Percentiles rank a stretch among this genome's conserved stretches.
These are phyloP conservation scores for Biscogniauxia mediterranea DNA, from an alignment of 2,329 filamentous ascomycete genomes.

Conservation along the genomic window DNA sequence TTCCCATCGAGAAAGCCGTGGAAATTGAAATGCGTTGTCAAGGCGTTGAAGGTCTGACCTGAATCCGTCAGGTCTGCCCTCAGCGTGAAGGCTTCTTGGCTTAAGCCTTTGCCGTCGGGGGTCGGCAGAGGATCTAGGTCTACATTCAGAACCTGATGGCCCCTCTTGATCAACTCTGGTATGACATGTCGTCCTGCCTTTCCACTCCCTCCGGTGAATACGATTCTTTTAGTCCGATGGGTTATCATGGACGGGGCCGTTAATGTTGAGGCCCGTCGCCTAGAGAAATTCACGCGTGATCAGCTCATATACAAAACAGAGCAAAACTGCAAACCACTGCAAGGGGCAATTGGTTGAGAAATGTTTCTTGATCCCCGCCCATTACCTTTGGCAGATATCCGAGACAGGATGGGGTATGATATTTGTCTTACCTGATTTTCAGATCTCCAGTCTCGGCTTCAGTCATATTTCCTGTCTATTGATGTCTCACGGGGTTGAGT, in stretches of 20 bases:
- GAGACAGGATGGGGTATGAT: neutral
- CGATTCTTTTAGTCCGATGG: conserved; percentile 24
- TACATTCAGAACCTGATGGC: conserved; percentile 37
- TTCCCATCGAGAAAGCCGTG: conserved; percentile 28
- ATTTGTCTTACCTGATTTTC: neutral
- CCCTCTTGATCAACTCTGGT: conserved; percentile 30
- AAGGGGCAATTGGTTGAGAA: neutral
- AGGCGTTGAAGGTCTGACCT: conserved; percentile 38
- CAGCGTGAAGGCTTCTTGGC: conserved; percentile 32
- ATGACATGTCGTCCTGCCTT: conserved; percentile 37
- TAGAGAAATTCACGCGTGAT: neutral
- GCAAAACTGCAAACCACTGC: neutral
- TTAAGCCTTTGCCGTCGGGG: conserved; percentile 11
- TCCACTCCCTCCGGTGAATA: conserved; percentile 37
- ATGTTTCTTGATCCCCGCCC: too few relatives aligned
- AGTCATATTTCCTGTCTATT: neutral
- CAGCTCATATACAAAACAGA: neutral
- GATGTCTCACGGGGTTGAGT: neutral
- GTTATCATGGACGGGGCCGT: neutral
- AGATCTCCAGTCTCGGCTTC: neutral
- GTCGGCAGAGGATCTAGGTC: conserved; percentile 32
- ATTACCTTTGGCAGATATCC: neutral
- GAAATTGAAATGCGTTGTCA: conserved; percentile 47
- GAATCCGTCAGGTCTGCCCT: conserved; percentile 36
- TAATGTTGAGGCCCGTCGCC: neutral